Conservation (phyloP, 441 rosid species). For the Breynia disticha region DNA sequence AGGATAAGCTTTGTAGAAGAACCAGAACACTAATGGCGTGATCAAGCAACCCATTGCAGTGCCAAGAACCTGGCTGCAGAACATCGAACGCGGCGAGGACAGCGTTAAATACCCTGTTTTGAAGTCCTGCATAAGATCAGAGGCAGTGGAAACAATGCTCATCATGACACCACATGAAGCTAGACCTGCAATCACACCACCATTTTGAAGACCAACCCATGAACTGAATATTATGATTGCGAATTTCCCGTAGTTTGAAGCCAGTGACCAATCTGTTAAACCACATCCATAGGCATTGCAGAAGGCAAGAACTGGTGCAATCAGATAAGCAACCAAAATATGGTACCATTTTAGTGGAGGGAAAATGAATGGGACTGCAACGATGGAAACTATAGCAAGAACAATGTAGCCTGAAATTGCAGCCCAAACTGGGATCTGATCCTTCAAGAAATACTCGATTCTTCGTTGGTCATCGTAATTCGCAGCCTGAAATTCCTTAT, state of each 20-base stretch:
- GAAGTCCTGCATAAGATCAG: constrained; percentile 90
- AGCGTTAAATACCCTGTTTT: constrained; percentile 85
- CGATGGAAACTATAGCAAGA: constrained; percentile 41
- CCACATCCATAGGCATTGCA: constrained; percentile 96
- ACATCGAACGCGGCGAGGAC: constrained; percentile 81
- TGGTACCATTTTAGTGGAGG: constrained; percentile 69
- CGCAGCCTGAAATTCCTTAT: not conserved
- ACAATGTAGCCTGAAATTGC: constrained; percentile 43
- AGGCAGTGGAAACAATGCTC: constrained; percentile 84
- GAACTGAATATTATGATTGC: constrained; percentile 67
- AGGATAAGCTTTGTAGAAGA: constrained; percentile 68
- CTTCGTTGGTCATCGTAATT: constrained; percentile 42
- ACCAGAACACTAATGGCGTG: constrained; percentile 70
- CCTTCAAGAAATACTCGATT: constrained; percentile 55
- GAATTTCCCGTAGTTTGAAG: constrained; percentile 78
- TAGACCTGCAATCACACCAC: constrained; percentile 76
- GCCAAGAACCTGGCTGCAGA: constrained; percentile 66
- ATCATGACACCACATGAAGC: constrained; percentile 89
- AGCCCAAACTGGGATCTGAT: constrained; percentile 57
- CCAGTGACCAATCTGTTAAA: constrained; percentile 89
- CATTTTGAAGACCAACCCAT: constrained; percentile 57
- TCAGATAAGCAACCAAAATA: constrained; percentile 43
- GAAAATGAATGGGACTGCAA: constrained; percentile 54
- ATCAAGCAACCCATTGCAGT: constrained; percentile 67
- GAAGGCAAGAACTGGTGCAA: constrained; percentile 77